These are phyloP conservation scores for Agapanthus africanus DNA, from an alignment of 106 monocot species.

Conservation along the genomic window DNA sequence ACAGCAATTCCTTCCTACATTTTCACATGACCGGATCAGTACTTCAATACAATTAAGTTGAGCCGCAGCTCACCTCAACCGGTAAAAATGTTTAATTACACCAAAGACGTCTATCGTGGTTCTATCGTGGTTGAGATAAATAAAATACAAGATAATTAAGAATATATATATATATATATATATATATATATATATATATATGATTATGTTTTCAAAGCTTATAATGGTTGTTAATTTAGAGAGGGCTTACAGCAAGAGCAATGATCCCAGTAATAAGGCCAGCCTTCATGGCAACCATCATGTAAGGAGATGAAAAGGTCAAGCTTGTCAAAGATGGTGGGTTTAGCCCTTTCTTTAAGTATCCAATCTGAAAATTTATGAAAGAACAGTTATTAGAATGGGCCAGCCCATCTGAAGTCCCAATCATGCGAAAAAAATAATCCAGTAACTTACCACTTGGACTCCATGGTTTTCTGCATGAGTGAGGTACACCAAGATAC, in stretches of 20 bases:
- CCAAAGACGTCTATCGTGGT: no score
- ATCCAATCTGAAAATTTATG: constrained; percentile 42
- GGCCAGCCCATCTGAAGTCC: background rate
- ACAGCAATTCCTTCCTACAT: constrained; percentile 60
- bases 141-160: no score
- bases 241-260: constrained; percentile 52
- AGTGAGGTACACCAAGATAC: constrained; percentile 46
- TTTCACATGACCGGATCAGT: no score
- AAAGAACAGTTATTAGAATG: background rate
- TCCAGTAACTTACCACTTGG: constrained; percentile 34
- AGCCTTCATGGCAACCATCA: constrained; percentile 57
- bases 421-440: background rate
- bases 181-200: no score
- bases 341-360: constrained; percentile 65
- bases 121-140: no score
- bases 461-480: constrained; percentile 73
- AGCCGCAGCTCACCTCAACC: no score
- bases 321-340: constrained; percentile 52
- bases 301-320: constrained; percentile 35
- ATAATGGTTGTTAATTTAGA: no score
- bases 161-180: no score
- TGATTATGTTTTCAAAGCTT: no score
- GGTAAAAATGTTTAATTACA: no score
- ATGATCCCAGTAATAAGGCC: constrained; percentile 69
- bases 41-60: no score